Conservation (phyloP, 2,329 filamentous ascomycete species). For the Botrytis aclada region DNA sequence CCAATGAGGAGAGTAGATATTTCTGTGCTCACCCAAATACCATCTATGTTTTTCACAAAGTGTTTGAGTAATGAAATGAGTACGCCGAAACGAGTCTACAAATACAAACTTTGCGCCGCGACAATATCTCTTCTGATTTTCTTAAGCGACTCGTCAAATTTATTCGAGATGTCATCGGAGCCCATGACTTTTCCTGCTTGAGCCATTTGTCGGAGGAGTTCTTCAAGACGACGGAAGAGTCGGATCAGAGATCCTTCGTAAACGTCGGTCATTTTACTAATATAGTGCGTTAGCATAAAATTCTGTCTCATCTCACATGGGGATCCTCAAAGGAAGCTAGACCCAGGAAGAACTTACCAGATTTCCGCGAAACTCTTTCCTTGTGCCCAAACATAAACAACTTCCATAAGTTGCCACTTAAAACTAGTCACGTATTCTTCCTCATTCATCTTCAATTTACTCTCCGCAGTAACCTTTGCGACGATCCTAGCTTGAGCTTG, state of each 20-base stretch:
- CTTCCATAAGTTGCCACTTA: constrained; percentile 96
- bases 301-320: neutral
- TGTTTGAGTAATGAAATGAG: neutral
- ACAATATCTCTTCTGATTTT: constrained; percentile 94
- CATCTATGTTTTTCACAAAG: neutral
- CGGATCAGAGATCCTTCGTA: constrained; percentile 97
- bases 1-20: neutral
- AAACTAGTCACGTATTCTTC: constrained; percentile 88
- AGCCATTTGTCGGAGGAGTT: constrained; percentile 90
- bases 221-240: constrained; percentile 91
- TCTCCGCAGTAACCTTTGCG: constrained; percentile 91
- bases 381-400: constrained; percentile 87
- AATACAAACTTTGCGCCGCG: constrained; percentile 87
- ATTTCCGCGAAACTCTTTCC: constrained; percentile 89
- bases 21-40: neutral
- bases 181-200: constrained; percentile 98
- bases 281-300: neutral
- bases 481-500: constrained; percentile 82
- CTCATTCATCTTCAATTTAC: constrained; percentile 90
- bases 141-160: constrained; percentile 81
- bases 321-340: constrained; percentile 9
- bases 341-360: constrained; percentile 62
- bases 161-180: constrained; percentile 85
- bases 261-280: constrained; percentile 96
- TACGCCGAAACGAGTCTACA: constrained; percentile 51